Base-by-base conservation (phyloP, 1,284 basidiomycete species). In the Heliocybe sulcata region DNA sequence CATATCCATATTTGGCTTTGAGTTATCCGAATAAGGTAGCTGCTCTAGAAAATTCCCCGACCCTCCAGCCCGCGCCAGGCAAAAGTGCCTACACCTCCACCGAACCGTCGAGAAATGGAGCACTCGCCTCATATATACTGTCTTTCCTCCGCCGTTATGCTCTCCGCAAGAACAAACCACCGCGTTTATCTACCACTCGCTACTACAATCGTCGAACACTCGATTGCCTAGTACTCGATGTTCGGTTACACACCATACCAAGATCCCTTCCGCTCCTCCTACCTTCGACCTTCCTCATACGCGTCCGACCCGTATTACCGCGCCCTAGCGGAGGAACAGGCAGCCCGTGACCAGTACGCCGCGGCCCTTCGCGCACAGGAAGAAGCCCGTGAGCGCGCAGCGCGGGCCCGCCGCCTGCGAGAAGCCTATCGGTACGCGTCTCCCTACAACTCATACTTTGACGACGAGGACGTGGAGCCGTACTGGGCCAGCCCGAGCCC, bases 321-420 rank as follows among this genome's bases (percentile, higher is more conserved):
- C 23, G 66, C 66, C 8, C 62, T 68, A 33, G 66, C 67, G 19
- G 65, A 68, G 45, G 67, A 68, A 52, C 66, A 61, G 26, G 66
- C 66, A 14, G 67, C 67, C 4, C 65, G 63, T 45, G 60, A 64
- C 54, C 66, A 66, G 51, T 65, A 64, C 45, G 63, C 57, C n/a
- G 64, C 65, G 16, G 67, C 67, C 49, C 61, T 60, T 35, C 67
- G 64, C 42, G 63, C 65, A 0, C 64, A 68, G 56, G 65, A 66
- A 49, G 64, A 67, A 27, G 67, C 67, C 10, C 62, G 67, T n/a
- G 56, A 61, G 22, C 65, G 67, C 49, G 67, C 64, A 38, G 66
- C 65, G 45, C 66, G 66, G 19, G 65, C 67, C 14, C 63, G 64
- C 35, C 60, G 61, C 35, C 61, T 63, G 4, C 62, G 23, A 29